Conservation (phyloP, 2,329 filamentous ascomycete genomes). For the Monosporascus sp. region DNA sequence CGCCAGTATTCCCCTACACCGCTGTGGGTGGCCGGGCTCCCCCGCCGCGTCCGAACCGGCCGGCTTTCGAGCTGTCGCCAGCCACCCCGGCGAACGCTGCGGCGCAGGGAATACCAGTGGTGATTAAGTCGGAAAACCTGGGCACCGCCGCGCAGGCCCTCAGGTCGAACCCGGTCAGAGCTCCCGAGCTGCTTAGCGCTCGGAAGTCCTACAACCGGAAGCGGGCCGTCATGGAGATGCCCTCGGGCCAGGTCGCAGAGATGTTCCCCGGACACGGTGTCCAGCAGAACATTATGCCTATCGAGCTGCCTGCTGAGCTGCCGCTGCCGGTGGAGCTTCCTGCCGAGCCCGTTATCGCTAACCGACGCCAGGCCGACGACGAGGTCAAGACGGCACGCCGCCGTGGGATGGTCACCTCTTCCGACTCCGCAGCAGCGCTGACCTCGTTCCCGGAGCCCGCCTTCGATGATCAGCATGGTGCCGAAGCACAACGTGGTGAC, state of each 20-base stretch:
- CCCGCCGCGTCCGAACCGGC: background rate
- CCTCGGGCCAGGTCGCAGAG: background rate
- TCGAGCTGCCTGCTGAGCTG: background rate
- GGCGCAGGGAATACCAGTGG: background rate
- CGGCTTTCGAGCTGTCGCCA: background rate
- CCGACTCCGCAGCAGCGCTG: background rate
- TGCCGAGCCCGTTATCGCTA: background rate
- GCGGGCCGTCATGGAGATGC: background rate
- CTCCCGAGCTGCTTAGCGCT: background rate
- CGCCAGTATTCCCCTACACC: background rate
- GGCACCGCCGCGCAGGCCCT: conserved; percentile 14
- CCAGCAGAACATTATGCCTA: background rate
- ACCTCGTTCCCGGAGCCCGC: background rate
- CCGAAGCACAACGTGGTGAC: background rate
- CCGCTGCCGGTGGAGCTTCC: background rate
- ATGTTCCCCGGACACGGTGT: background rate
- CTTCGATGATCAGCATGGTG: background rate
- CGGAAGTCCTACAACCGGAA: background rate
- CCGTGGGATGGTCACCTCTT: background rate
- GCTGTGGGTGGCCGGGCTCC: background rate
- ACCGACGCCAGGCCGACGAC: background rate
- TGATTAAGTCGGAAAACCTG: conserved; percentile 6
- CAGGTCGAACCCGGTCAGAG: conserved; percentile 13
- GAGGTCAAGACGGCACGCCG: background rate
- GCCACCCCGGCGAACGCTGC: conserved; percentile 1